These are phyloP conservation scores for Erysimum cheiranthoides DNA, from an alignment of 345 rosid species.

Conservation along the genomic window DNA sequence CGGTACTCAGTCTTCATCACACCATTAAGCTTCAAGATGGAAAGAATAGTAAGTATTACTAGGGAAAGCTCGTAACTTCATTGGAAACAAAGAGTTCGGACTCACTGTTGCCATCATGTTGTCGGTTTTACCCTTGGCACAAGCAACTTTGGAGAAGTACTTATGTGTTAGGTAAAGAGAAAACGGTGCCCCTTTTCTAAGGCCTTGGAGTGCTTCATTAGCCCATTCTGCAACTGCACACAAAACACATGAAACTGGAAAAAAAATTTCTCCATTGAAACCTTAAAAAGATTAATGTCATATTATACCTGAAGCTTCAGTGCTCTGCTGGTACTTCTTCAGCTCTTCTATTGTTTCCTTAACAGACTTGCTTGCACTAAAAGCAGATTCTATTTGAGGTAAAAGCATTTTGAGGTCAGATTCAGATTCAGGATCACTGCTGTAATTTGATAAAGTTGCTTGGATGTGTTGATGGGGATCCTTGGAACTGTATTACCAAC, in stretches of 20 bases:
- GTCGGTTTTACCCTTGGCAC: slow-evolving; percentile 61
- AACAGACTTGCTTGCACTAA: slow-evolving; percentile 65
- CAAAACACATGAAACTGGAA: neutral
- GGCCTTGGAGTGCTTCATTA: slow-evolving; percentile 79
- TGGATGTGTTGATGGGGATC: slow-evolving; percentile 69
- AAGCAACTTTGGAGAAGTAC: slow-evolving; percentile 78
- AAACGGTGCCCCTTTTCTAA: slow-evolving; percentile 88
- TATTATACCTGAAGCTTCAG: slow-evolving; percentile 65
- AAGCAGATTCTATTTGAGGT: slow-evolving; percentile 74
- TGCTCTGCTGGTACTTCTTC: slow-evolving; percentile 63
- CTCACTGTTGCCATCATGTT: slow-evolving; percentile 69
- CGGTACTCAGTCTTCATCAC: slow-evolving; percentile 94
- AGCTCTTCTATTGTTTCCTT: slow-evolving; percentile 74
- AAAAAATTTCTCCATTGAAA: neutral
- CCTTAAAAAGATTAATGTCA: neutral
- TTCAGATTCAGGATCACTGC: slow-evolving; percentile 65
- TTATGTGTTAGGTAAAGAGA: slow-evolving; percentile 80
- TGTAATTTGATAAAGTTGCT: slow-evolving; percentile 60
- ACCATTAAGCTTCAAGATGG: slow-evolving; percentile 58
- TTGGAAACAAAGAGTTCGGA: slow-evolving; percentile 17
- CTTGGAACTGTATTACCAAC: slow-evolving; percentile 58
- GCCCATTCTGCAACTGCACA: slow-evolving; percentile 81
- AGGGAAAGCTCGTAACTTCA: neutral
- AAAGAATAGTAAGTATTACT: slow-evolving; percentile 18
- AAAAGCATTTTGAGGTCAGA: slow-evolving; percentile 63